Evolutionary conservation across 306 rosid species (phyloP), one percentile per base, ranked within the genome.

Genomic region (Oemleria cerasiformis): DNA sequence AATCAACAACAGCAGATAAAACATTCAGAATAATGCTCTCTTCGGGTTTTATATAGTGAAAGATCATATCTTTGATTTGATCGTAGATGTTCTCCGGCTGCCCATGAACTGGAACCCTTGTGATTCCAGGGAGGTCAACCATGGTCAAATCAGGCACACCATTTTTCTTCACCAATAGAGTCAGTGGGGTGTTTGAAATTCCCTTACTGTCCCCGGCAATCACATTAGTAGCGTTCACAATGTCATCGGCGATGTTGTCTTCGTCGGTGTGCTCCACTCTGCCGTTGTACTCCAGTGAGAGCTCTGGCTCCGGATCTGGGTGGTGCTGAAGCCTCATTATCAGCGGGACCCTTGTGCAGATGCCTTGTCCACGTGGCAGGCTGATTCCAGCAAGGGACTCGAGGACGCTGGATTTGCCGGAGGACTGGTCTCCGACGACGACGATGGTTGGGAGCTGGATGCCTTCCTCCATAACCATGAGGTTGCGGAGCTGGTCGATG

Each of bases 131-230:
- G 60, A 55, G 60, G 10, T 55, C 60, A 9, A 55, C 36, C 60
- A 55, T 55, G 14, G 60, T 55, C 34, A 55, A 55, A 55, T 55
- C 60, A 20, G 60, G 60, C 30, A 55, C 60, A 21, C 60, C 60
- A 10, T 9, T 55, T 34, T 55, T 55, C 21, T 55, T 55, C 60
- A 55, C 60, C 5, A 55, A 5, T 34, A 55, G 12, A 55, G 60
- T 55, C 60, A 55, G 21, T 55, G 60, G 60, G 60, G 60, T 8
- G 10, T 58, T 3, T 0, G 63, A 58, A 58, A 58, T 58, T 13
- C 41, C 63, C 11, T 58, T 58, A 2, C 11, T 9, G 0, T 2
- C 42, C 3, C 63, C 63, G 5, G 63, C 63, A 58, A 58, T 58
- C 11, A 30, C 3, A 58, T 58, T 30, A 13, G 63, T 58, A 5